Evolutionary conservation across 2,329 filamentous ascomycete species (phyloP), one percentile per base, ranked within the genome.

Genomic region (Ophiobolus disseminans): DNA sequence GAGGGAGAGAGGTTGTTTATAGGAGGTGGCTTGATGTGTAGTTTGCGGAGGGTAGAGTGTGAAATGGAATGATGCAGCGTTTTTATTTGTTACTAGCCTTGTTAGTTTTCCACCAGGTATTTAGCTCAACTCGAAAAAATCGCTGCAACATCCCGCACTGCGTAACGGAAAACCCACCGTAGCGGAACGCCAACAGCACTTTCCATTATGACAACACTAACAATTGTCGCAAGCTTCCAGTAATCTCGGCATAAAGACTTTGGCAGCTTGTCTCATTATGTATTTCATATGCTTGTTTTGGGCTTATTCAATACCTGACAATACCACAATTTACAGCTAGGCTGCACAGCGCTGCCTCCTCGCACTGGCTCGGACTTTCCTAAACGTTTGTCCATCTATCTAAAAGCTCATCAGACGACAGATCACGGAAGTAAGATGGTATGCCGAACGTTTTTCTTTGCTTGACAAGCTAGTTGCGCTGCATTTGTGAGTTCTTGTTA

Each of bases 381-480:
- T 26, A 11, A 31, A 32, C 19, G 5, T 42, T 42, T n/a, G 17
- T 32, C 17, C 20, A 22, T 32, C 26, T 42, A 23, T 31, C 38
- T 41, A 32, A 31, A 42, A 34, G 16, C 26, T 42, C 25, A 9
- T 28, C 25, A 42, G 5, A 20, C 7, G 14, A 21, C 19, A 42
- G 39, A 42, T 21, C 13, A 32, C 14, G 22, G 32, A 9, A 32
- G 13, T 4, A 21, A 42, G 39, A 23, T 23, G 3, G 39, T 40
- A 40, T 39, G n/a, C 43, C 25, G 35, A 40, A 35, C 14, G 40
- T n/a, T 16, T 19, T 40, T n/a, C 35, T 39, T 11, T 25, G 16
- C 25, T 28, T 40, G 21, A 20, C 32, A 37, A 28, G 22, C 22
- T 37, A 28, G 21, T 39, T 42, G 26, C 43, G 43, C 38, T 46